Evolutionary conservation across 352 stramenopile genomes (phyloP).

Genomic region (Globisporangium sylvaticum): DNA sequence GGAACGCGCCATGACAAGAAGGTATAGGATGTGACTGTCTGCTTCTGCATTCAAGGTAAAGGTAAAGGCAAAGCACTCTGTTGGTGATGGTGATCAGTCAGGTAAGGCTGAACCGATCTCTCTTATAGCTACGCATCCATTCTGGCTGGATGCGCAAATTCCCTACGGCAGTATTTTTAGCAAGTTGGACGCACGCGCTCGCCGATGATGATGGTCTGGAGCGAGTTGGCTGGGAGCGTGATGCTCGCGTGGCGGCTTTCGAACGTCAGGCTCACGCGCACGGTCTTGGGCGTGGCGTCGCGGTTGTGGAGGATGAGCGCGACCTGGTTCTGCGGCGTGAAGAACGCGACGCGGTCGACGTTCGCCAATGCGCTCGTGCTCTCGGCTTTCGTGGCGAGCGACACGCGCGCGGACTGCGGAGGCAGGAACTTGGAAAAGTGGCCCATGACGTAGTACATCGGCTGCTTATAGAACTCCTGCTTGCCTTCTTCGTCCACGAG

Average conservation of each 20-base stretch:
- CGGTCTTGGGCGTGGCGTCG: conserved; percentile 22
- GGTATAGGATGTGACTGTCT: too few species aligned
- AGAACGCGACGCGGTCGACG: conserved; percentile 33
- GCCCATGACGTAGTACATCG: conserved; percentile 16
- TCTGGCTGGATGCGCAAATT: too few species aligned
- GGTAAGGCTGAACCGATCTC: too few species aligned
- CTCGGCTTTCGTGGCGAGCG: conserved; percentile 8
- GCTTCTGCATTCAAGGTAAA: too few species aligned
- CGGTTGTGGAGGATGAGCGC: conserved; percentile 40
- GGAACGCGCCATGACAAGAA: too few species aligned
- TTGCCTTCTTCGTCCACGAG: conserved; percentile 21
- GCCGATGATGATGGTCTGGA: conserved; percentile 23
- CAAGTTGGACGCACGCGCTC: background rate
- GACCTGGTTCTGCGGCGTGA: conserved; percentile 26
- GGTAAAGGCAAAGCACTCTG: too few species aligned
- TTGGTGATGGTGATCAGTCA: too few species aligned
- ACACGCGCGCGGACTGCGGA: conserved; percentile 27
- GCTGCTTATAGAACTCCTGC: conserved; percentile 32
- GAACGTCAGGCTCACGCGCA: conserved; percentile 21
- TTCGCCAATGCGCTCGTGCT: conserved; percentile 12
- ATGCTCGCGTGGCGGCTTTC: conserved; percentile 23
- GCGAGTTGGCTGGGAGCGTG: conserved; percentile 23
- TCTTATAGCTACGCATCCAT: too few species aligned
- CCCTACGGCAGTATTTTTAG: background rate
- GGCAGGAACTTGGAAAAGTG: conserved; percentile 39